A percentile compares a stretch with the other conserved stretches of the same genome.
These are phyloP conservation scores for Vitis rupestris DNA, from an alignment of 164 flowering plant genomes.

Conservation along the genomic window DNA sequence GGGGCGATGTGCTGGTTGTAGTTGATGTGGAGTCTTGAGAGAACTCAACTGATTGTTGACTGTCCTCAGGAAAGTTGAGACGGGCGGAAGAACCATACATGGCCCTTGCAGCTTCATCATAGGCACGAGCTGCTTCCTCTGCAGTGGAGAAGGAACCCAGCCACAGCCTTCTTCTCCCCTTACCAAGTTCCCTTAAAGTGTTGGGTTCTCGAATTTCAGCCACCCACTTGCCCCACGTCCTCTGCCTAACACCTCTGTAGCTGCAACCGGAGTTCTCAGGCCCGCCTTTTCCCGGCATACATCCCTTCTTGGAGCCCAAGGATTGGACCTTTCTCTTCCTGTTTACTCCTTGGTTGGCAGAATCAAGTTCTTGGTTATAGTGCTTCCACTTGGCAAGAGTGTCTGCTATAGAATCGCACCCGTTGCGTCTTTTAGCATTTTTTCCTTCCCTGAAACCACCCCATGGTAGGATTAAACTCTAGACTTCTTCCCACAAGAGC, in stretches of 20 bases:
- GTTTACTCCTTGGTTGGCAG: not conserved
- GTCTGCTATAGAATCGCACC: constrained; percentile 19
- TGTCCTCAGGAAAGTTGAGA: constrained; percentile 17
- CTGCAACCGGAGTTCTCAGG: constrained; percentile 26
- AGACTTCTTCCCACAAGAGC: not conserved
- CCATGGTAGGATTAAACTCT: too few species aligned
- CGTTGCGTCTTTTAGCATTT: constrained; percentile 15
- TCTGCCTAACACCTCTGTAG: constrained; percentile 37
- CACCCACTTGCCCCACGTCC: constrained; percentile 44
- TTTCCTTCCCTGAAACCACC: constrained; percentile 6
- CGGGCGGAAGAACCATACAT: constrained; percentile 22
- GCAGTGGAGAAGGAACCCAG: constrained; percentile 31
- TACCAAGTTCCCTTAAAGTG: not conserved
- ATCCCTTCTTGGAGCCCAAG: constrained; percentile 37
- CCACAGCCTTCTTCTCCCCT: constrained; percentile 20
- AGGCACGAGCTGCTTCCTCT: constrained; percentile 30
- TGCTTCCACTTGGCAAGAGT: constrained; percentile 23
- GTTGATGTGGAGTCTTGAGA: too few species aligned
- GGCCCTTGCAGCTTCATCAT: constrained; percentile 30
- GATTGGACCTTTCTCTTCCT: constrained; percentile 12
- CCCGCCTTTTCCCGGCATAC: constrained; percentile 41
- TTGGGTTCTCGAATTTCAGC: constrained; percentile 38
- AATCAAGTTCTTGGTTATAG: not conserved
- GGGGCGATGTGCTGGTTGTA: too few species aligned
- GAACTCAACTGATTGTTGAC: not conserved